Base-by-base conservation (phyloP, 1,284 basidiomycete species). In the Takashimella tepidaria region DNA sequence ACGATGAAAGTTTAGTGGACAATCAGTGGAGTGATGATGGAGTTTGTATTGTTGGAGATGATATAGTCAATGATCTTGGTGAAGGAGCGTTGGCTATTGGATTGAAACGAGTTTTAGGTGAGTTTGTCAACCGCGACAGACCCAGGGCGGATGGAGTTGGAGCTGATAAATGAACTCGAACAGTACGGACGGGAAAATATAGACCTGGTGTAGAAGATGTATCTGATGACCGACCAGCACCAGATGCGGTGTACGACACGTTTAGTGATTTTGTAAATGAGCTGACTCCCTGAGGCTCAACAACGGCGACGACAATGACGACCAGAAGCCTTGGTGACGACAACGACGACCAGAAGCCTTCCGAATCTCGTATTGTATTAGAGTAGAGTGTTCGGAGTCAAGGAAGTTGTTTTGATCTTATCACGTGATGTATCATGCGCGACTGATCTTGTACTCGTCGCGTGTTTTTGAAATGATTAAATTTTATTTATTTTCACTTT, bases 21-120 rank as follows among this genome's bases (percentile, higher is more conserved):
- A 16, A 16, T 8, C 16, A 8, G 31, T 37, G 8, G 10, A 37
- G 16, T 16, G 31, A 37, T 26, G 49, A 22, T 53, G 74, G 72
- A 16, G 77, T 86, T 19, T 84, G 79, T 3, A 79, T 87, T 42
- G 78, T 86, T 21, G 85, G 85, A 5, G 86, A 88, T 66, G 86
- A 88, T 61, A 75, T 83, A 1, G 76, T 78, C 37, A 80, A 82
- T 24, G 86, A 88, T 70, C 77, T 87, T 2, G 84, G 85, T 0
- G 80, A 76, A 3, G 85, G 84, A 0, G 83, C 84, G 1, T 52
- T 78, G 0, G 81, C 83, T 54, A 74, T 87, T 1, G 81, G 82
- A 3, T 68, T 88, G 45, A 81, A 79, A 78, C 72, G 85, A 41
- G 78, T 86, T 2, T 73, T 88, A n/a, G 85, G 85, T 84, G 55